These are phyloP conservation scores for Bacidia rubella DNA, from an alignment of 495 filamentous ascomycete species.

Conservation along the genomic window DNA sequence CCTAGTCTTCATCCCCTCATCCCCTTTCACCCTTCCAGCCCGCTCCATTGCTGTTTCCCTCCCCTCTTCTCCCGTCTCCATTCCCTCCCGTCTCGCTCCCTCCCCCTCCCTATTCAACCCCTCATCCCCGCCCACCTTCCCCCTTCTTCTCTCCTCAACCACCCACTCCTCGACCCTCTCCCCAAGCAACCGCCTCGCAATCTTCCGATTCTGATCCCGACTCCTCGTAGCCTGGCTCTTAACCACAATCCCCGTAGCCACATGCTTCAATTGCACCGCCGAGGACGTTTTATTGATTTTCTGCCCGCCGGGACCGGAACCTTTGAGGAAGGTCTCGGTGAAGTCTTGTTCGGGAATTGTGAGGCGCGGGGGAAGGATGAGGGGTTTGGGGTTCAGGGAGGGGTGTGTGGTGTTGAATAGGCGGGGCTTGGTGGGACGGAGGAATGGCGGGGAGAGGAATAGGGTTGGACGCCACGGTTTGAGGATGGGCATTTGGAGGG, in stretches of 20 bases:
- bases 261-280: constrained; percentile 84
- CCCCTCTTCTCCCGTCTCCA: no score
- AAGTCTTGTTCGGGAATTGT: constrained; percentile 66
- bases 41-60: no score
- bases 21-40: no score
- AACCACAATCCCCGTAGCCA: constrained; percentile 76
- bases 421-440: background rate
- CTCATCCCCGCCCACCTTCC: no score
- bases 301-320: constrained; percentile 86
- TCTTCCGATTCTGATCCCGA: constrained; percentile 75
- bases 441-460: background rate
- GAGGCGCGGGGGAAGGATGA: constrained; percentile 47
- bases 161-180: constrained; percentile 58
- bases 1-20: constrained; percentile 46
- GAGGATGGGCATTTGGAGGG: background rate
- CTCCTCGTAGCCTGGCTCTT: constrained; percentile 89
- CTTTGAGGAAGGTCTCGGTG: constrained; percentile 74
- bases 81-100: no score
- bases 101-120: no score
- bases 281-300: constrained; percentile 99
- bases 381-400: background rate
- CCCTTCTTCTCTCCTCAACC: no score
- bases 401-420: no score
- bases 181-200: constrained; percentile 65
- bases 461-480: background rate